phyloP scores from a whole-genome alignment of 352 stramenopile species.

The Thraustochytrium sp. region DNA sequence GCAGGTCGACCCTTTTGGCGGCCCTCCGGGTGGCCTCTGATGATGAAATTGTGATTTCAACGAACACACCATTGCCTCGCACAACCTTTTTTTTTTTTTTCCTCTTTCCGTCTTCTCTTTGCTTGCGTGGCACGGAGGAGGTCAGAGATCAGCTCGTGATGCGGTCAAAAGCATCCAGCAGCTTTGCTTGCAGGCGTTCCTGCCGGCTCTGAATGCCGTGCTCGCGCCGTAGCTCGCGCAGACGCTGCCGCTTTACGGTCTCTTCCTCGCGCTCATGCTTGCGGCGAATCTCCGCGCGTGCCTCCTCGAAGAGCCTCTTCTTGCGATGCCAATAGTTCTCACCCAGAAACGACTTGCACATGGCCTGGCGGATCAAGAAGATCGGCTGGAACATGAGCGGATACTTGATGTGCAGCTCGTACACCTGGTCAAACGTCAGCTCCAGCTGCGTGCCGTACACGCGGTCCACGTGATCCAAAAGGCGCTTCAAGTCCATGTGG shows the following conservation, averaged over 20 bases:
- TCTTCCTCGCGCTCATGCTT: background rate
- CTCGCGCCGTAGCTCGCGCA: background rate
- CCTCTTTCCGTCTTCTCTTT: no score
- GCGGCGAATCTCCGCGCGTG: background rate
- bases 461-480: background rate
- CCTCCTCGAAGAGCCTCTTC: background rate
- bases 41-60: background rate
- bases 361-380: background rate
- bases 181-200: background rate
- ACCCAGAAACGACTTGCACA: slow-evolving; percentile 34
- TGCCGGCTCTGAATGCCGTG: background rate
- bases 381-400: slow-evolving; percentile 26
- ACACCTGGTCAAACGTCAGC: slow-evolving; percentile 16
- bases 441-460: background rate
- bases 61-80: no score
- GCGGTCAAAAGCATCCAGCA: background rate
- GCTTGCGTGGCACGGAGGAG: no score
- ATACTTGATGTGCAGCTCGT: slow-evolving; percentile 18
- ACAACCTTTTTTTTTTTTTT: background rate
- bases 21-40: no score
- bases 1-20: slow-evolving; percentile 69
- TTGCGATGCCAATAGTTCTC: slow-evolving; percentile 16
- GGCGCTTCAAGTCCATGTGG: background rate
- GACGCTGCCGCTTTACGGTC: background rate
- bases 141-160: background rate